A percentile compares a stretch with the other conserved stretches of the same genome.
Evolutionary conservation across 306 rosid genomes (phyloP).

Genomic region (Carpinus viminea): DNA sequence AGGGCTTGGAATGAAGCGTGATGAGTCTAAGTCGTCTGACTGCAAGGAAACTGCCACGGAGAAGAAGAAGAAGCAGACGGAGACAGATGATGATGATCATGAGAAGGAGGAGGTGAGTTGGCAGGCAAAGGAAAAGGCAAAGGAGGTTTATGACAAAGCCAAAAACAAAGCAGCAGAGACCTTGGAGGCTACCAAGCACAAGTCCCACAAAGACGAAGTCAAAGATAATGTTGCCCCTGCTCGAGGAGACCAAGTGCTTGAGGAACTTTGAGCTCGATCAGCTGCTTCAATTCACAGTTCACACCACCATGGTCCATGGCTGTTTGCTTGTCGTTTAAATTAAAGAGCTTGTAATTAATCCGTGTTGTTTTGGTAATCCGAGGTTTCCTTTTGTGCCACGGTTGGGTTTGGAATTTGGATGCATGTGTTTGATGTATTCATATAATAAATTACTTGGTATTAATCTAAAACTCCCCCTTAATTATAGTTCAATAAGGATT

Average conservation of each 20-base stretch:
- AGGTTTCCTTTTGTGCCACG: too few species aligned
- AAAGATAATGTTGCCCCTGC: conserved; percentile 29
- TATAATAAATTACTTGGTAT: too few species aligned
- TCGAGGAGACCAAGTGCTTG: conserved; percentile 26
- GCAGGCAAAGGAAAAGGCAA: conserved; percentile 12
- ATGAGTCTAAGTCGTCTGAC: neutral
- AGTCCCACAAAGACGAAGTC: conserved; percentile 23
- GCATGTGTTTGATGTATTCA: too few species aligned
- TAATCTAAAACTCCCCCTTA: too few species aligned
- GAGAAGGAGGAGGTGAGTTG: conserved; percentile 15
- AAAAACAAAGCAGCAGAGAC: conserved; percentile 26
- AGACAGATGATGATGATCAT: neutral
- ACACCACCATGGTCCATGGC: too few species aligned
- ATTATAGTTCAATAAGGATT: too few species aligned
- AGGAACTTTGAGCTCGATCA: conserved; percentile 50
- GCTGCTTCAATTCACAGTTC: neutral
- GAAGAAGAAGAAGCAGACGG: conserved; percentile 28
- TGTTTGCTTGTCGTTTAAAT: too few species aligned
- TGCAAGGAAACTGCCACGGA: conserved; percentile 18
- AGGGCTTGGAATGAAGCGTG: conserved; percentile 64
- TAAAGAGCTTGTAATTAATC: too few species aligned
- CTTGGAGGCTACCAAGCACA: conserved; percentile 37
- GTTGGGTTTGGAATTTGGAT: too few species aligned
- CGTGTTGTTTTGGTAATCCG: too few species aligned
- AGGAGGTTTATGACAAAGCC: conserved; percentile 12